These are phyloP conservation scores for Schwanniomyces sp. DNA, from an alignment of 805 yeast genomes.

Conservation along the genomic window DNA sequence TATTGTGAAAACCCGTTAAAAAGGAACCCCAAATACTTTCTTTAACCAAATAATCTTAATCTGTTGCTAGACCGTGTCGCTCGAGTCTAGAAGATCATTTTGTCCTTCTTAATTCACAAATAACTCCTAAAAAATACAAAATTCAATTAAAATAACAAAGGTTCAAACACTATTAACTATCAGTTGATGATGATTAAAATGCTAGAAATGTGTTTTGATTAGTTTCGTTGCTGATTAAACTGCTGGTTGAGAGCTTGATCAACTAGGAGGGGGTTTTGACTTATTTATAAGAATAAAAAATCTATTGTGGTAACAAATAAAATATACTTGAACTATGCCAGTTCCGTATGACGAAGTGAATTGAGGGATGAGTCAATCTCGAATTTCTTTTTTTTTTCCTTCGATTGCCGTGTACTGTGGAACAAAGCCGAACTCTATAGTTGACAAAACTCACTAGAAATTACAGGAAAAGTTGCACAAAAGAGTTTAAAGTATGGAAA, in stretches of 20 bases:
- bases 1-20: background rate
- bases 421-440: background rate
- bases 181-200: background rate
- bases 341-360: background rate
- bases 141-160: background rate
- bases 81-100: slow-evolving; percentile 1
- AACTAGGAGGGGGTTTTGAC: background rate
- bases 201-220: background rate
- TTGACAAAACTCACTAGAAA: too few relatives aligned
- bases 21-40: background rate
- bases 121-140: background rate
- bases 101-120: background rate
- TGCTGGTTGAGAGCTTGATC: background rate
- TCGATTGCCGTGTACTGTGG: background rate
- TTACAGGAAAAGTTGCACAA: too few relatives aligned
- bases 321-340: background rate
- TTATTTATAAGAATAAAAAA: background rate
- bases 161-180: background rate
- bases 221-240: background rate
- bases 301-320: background rate
- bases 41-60: background rate
- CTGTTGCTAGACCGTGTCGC: background rate
- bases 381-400: background rate
- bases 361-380: background rate
- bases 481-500: too few relatives aligned